Evolutionary conservation across 495 filamentous ascomycete species (phyloP), one percentile per base, ranked within the genome.

Genomic region (Penicillium lagena): DNA sequence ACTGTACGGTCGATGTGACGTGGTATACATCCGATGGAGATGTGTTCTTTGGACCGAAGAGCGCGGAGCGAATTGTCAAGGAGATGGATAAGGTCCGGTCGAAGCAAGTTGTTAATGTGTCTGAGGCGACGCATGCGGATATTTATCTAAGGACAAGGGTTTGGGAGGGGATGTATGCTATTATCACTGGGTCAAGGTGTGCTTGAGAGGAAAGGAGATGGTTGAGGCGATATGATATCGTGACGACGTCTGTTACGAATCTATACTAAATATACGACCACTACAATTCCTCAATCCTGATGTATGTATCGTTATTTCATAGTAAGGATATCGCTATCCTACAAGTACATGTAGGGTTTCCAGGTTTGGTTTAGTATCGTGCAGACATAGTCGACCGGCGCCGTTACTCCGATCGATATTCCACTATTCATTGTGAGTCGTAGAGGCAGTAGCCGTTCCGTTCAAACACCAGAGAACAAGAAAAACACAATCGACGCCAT

Each of bases 141-240:
- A 37, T 42, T 2, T 38, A 43, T 42, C 41, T 50, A 42, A 39
- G 51, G 37, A 47, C 35, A 17, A 47, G 45, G 38, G 43, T 43
- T 28, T 35, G 46, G 30, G 37, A 46, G 29, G 12, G 9, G 1
- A 35, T 46, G 37, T 34, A 46, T 46, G 9, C 4, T 17, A 1
- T 17, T 1, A 17, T 4, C 17, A 17, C 17, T 17, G 17, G 17
- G 17, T 17, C 14, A 46, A 22, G 29, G 40, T 46, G 13, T 35
- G 14, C 41, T 10, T 9, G 8, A 42, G 12, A 27, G 37, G n/a
- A n/a, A n/a, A n/a, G n/a, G n/a, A n/a, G n/a, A n/a, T n/a, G n/a
- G n/a, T n/a, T n/a, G 35, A 40, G 47, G 30, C 14, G 42, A 29
- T 37, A 13, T 40, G 36, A 51, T 29, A 37, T 34, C n/a, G 12